Evolutionary conservation across 2,329 filamentous ascomycete genomes (phyloP).

Genomic region (Pseudogymnoascus sp.): DNA sequence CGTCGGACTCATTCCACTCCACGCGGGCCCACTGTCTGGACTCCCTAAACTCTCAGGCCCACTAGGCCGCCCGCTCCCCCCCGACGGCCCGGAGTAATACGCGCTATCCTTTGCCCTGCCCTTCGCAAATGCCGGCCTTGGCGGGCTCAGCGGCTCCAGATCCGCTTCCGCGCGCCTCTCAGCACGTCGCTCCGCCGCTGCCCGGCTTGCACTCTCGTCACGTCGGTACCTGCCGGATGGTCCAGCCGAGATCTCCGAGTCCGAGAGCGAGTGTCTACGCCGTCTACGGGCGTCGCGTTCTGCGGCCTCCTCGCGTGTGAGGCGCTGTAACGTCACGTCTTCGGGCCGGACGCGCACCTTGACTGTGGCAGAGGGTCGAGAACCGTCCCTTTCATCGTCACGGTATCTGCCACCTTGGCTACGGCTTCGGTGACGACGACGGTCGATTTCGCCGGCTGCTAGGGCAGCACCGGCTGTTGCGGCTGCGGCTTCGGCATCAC

Average conservation of each 20-base stretch:
- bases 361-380: conserved; percentile 37
- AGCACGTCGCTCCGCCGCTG: conserved; percentile 37
- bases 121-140: conserved; percentile 47
- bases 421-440: conserved; percentile 17
- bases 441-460: conserved; percentile 40
- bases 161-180: conserved; percentile 30
- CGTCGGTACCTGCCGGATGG: conserved; percentile 44
- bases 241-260: conserved; percentile 45
- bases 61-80: conserved; percentile 22
- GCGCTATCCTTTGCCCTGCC: conserved; percentile 49
- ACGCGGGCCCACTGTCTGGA: conserved; percentile 27
- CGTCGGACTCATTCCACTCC: conserved; percentile 27
- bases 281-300: conserved; percentile 31
- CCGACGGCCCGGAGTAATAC: conserved; percentile 39
- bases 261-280: conserved; percentile 35
- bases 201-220: conserved; percentile 39
- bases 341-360: conserved; percentile 54
- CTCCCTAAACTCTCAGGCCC: conserved; percentile 21
- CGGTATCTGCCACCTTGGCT: conserved; percentile 18
- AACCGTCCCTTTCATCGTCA: conserved; percentile 30
- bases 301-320: conserved; percentile 52
- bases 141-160: conserved; percentile 38
- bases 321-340: conserved; percentile 51
- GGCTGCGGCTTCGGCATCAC: conserved; percentile 39
- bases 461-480: conserved; percentile 40